phyloP scores from a whole-genome alignment of 495 filamentous ascomycete genomes.

The Xylaria nigripes region DNA sequence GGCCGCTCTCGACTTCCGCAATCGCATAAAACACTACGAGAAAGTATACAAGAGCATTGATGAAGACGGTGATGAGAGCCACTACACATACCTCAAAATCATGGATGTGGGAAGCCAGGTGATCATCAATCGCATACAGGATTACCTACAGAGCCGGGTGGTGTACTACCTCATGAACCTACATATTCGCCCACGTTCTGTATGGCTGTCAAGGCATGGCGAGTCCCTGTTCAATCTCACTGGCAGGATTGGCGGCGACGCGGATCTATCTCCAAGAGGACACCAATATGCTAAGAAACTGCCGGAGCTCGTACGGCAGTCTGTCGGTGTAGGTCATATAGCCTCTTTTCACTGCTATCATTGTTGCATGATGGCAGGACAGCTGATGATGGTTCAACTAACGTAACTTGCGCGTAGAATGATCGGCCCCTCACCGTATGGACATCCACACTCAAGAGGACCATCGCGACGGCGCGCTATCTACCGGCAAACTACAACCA shows the following conservation, averaged over 20 bases:
- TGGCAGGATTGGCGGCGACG: slow-evolving; percentile 87
- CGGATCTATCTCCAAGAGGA: slow-evolving; percentile 75
- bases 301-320: slow-evolving; percentile 70
- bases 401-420: slow-evolving; percentile 27
- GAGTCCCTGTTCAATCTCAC: slow-evolving; percentile 85
- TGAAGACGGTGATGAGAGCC: slow-evolving; percentile 61
- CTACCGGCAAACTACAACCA: slow-evolving; percentile 72
- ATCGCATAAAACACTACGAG: slow-evolving; percentile 93
- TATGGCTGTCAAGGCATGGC: slow-evolving; percentile 96
- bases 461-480: slow-evolving; percentile 81
- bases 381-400: not conserved
- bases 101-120: slow-evolving; percentile 93
- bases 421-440: slow-evolving; percentile 84
- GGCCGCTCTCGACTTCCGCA: slow-evolving; percentile 83
- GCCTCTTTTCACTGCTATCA: not conserved
- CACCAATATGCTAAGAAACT: slow-evolving; percentile 76
- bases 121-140: slow-evolving; percentile 93
- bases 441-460: slow-evolving; percentile 92
- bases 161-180: slow-evolving; percentile 98
- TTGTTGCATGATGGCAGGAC: not conserved
- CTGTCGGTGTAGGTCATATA: slow-evolving; percentile 53
- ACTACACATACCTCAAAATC: slow-evolving; percentile 89
- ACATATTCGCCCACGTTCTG: slow-evolving; percentile 93
- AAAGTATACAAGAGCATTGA: slow-evolving; percentile 90
- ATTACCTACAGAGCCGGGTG: slow-evolving; percentile 90